A percentile compares a stretch with the other conserved stretches of the same genome.
phyloP scores from a whole-genome alignment of 2,329 filamentous ascomycete species.

The Colletotrichum sp. region DNA sequence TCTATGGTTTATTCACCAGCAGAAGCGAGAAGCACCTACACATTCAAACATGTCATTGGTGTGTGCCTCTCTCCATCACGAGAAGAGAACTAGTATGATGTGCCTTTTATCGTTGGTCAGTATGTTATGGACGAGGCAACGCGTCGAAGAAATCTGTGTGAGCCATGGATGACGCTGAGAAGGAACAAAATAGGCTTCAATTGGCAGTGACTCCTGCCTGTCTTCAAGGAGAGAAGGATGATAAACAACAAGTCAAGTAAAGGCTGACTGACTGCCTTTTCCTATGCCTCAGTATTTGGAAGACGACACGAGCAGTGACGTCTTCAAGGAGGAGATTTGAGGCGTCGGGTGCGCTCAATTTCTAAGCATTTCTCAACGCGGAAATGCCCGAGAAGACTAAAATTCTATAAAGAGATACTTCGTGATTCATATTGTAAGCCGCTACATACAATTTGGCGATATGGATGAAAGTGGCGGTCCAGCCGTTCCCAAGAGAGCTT shows the following conservation, averaged over 20 bases:
- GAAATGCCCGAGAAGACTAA: neutral
- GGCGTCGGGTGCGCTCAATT: accelerated
- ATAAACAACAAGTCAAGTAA: too few species aligned
- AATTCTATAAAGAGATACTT: too few species aligned
- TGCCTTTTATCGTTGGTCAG: neutral
- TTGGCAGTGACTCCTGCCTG: accelerated
- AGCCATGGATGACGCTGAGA: neutral
- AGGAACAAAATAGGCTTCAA: neutral
- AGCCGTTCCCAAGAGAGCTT: accelerated
- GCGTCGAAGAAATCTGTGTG: accelerated
- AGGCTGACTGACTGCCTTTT: neutral
- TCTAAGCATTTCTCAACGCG: too few species aligned
- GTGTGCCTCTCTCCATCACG: neutral
- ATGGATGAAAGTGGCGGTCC: accelerated
- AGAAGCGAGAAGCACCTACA: neutral
- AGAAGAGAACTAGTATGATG: accelerated
- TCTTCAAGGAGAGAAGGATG: too few species aligned
- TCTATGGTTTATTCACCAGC: neutral
- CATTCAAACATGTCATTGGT: accelerated
- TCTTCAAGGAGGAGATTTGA: too few species aligned
- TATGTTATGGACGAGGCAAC: neutral
- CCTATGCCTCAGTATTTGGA: too few species aligned
- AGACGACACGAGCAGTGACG: too few species aligned
- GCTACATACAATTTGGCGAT: neutral
- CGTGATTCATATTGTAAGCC: accelerated